These are phyloP conservation scores for Capronia epimyces DNA, from an alignment of 2,329 filamentous ascomycete species.

Conservation along the genomic window DNA sequence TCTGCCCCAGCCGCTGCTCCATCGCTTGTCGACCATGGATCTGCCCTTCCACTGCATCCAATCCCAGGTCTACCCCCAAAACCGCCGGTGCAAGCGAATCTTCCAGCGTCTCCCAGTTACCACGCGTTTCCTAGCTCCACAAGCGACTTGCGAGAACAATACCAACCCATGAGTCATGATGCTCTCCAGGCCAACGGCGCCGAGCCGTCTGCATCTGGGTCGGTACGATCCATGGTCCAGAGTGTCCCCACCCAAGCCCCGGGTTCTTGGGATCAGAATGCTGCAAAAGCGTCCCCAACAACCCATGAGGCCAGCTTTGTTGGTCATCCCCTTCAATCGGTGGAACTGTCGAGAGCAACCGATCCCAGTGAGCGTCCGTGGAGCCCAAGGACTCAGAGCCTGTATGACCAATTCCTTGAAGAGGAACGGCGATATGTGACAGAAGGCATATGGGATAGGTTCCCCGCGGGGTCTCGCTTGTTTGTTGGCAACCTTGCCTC, in stretches of 20 bases:
- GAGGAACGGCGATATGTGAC: conserved; percentile 49
- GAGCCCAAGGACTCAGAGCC: conserved; percentile 45
- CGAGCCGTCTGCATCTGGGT: conserved; percentile 3
- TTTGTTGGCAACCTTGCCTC: conserved; percentile 72
- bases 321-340: conserved; percentile 6
- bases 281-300: conserved; percentile 7
- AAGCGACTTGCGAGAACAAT: conserved; percentile 8
- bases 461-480: conserved; percentile 44
- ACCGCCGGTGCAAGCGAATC: conserved; percentile 41
- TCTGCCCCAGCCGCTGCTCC: conserved; percentile 29
- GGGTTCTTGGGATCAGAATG: conserved; percentile 10
- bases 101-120: conserved; percentile 32
- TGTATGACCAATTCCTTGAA: conserved; percentile 48
- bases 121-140: conserved; percentile 11
- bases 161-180: conserved; percentile 12
- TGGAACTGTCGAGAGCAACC: conserved; percentile 18
- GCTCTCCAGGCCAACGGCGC: conserved; percentile 7
- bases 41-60: conserved; percentile 32
- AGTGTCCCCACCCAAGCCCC: conserved; percentile 14
- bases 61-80: conserved; percentile 41
- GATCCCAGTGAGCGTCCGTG: conserved; percentile 40
- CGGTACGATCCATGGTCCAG: conserved; percentile 7
- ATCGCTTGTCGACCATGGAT: conserved; percentile 31
- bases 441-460: conserved; percentile 49
- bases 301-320: conserved; percentile 3